Base-by-base conservation (phyloP, 805 yeast genomes). In the Yarrowia osloensis region DNA sequence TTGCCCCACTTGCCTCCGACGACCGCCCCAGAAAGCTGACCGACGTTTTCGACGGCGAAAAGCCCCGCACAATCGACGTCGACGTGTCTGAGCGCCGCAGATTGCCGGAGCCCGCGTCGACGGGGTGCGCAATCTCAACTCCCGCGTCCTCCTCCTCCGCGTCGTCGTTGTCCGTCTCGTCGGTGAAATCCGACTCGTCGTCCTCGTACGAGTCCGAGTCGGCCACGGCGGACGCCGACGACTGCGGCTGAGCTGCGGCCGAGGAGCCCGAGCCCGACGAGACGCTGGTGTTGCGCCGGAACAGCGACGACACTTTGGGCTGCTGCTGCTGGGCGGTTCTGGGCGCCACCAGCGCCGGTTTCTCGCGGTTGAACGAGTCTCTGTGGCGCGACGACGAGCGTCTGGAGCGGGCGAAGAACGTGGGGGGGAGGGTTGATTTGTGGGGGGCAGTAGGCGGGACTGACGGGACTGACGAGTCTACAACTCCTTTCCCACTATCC, bases 51-150 rank as follows among this genome's bases (percentile, higher is more conserved):
- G 78, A 72, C 1, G 80, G 78, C 17, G 79, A 74, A 67, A 78
- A 78, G 19, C 81, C 81, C 2, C 80, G 72, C 12, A 78, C 80
- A 66, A 76, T 73, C 6, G 74, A 72, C 2, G 75, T 71, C 9
- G 73, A 69, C 3, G 80, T 74, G n/a, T 77, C 74, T 4, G 76
- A 72, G 22, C 72, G 70, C 31, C 70, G 44, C 40, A 66, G 37
- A 19, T 26, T 40, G 5, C 44, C 15, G 9, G 22, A n/a, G 47
- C 40, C 40, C 39, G 12, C 12, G 13, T 9, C 35, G 3, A 9
- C 13, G 3, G 12, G 12, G 4, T 31, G 12, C 11, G 8, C 49
- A 4, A 17, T 13, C 37, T 26, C 47, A 6, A 4, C 44, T 6
- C 3, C 70, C 39, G 35, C 26, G 11, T 66, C 59, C 2, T 63